Conservation (phyloP, 2,329 filamentous ascomycete genomes). For the Salinomyces thailandicus region DNA sequence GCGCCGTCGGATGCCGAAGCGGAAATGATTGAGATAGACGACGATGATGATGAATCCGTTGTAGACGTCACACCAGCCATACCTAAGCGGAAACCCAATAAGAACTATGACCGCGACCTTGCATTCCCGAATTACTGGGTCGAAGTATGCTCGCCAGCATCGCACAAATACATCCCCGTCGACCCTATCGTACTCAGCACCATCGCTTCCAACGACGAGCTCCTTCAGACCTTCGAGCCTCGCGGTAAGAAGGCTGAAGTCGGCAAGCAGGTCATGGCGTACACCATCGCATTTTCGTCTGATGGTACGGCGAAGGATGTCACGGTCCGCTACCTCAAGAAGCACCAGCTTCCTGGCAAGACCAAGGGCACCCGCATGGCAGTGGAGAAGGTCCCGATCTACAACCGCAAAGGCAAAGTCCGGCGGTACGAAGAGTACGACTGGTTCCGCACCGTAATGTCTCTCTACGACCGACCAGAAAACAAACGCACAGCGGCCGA, state of each 20-base stretch:
- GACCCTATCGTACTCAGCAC: constrained; percentile 61
- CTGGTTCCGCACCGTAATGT: constrained; percentile 79
- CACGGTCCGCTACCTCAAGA: constrained; percentile 79
- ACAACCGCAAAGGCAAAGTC: constrained; percentile 66
- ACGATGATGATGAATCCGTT: constrained; percentile 50
- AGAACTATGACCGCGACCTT: constrained; percentile 62
- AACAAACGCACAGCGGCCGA: constrained; percentile 57
- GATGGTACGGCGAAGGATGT: constrained; percentile 92
- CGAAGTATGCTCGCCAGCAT: constrained; percentile 74
- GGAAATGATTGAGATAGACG: constrained; percentile 30
- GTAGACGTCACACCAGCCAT: constrained; percentile 44
- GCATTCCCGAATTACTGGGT: constrained; percentile 88
- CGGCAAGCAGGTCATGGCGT: constrained; percentile 80
- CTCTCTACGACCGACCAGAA: constrained; percentile 52
- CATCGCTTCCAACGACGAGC: constrained; percentile 61
- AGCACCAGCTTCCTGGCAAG: constrained; percentile 71
- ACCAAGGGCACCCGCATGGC: constrained; percentile 78
- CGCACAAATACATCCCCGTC: constrained; percentile 66
- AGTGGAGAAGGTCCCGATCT: constrained; percentile 67
- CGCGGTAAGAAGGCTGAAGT: constrained; percentile 74
- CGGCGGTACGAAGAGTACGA: constrained; percentile 68
- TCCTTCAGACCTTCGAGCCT: constrained; percentile 67
- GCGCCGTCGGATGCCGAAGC: constrained; percentile 28
- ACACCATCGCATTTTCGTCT: constrained; percentile 69
- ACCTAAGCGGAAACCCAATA: constrained; percentile 32